These are phyloP conservation scores for Naganishia friedmannii DNA, from an alignment of 768 basidiomycete genomes.

Conservation along the genomic window DNA sequence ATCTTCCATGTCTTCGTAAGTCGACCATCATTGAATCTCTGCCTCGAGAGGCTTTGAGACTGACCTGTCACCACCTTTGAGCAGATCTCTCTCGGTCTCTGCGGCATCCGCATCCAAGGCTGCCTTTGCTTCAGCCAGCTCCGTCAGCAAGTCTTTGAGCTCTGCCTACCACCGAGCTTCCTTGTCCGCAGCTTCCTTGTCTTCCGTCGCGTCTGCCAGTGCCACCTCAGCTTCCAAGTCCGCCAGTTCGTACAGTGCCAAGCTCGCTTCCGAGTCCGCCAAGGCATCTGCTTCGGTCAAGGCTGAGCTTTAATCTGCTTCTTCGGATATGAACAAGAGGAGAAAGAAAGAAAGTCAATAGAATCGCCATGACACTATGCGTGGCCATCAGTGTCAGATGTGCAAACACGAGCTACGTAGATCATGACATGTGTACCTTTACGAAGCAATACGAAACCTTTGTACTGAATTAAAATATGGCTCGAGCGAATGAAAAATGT, in stretches of 20 bases:
- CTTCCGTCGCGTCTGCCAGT: slow-evolving; percentile 37
- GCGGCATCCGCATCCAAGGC: slow-evolving; percentile 42
- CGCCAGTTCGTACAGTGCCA: slow-evolving; percentile 42
- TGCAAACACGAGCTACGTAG: not conserved
- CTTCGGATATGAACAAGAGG: no score
- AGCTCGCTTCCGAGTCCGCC: slow-evolving; percentile 44
- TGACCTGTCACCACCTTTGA: not conserved
- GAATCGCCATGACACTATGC: not conserved
- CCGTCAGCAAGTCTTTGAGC: slow-evolving; percentile 38
- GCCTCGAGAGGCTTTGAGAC: no score
- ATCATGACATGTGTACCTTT: not conserved
- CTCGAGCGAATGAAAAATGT: not conserved
- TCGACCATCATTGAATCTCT: not conserved
- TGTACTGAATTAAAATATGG: slow-evolving; percentile 5
- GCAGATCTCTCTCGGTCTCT: slow-evolving; percentile 38
- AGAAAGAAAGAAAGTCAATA: not conserved
- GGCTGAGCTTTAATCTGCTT: slow-evolving; percentile 43
- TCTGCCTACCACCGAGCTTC: slow-evolving; percentile 32
- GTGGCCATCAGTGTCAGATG: not conserved
- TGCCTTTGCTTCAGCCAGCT: slow-evolving; percentile 38
- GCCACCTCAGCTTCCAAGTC: slow-evolving; percentile 32
- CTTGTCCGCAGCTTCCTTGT: slow-evolving; percentile 41
- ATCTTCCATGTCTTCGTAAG: slow-evolving; percentile 37
- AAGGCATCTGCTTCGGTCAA: slow-evolving; percentile 46
- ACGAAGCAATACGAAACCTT: slow-evolving; percentile 6